Evolutionary conservation across 352 stramenopile genomes (phyloP).

Genomic region (Phytopythium boreale): DNA sequence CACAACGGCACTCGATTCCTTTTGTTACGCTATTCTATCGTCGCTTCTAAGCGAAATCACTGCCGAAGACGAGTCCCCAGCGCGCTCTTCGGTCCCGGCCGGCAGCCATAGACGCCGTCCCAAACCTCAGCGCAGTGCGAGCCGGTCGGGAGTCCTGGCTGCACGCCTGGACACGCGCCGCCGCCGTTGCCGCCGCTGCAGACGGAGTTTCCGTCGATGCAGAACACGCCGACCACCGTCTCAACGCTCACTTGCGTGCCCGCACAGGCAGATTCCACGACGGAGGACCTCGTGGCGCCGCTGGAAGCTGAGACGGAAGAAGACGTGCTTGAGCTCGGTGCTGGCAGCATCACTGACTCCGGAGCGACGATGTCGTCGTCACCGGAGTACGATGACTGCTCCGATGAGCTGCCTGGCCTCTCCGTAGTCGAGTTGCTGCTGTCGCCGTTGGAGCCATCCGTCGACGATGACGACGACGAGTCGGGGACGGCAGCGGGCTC

Average conservation of each 20-base stretch:
- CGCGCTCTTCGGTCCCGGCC: slow-evolving; percentile 3
- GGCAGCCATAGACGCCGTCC: slow-evolving; percentile 25
- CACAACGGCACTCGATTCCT: background rate
- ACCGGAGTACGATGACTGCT: background rate
- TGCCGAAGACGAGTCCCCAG: background rate
- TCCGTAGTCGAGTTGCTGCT: background rate
- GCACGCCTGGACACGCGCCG: slow-evolving; percentile 30
- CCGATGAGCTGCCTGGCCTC: background rate
- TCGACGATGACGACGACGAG: slow-evolving; percentile 1
- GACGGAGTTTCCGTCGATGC: slow-evolving; percentile 21
- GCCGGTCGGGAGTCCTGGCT: slow-evolving; percentile 26
- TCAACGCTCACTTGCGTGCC: slow-evolving; percentile 33
- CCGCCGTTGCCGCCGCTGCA: slow-evolving; percentile 9
- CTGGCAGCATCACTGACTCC: background rate
- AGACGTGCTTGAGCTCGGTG: background rate
- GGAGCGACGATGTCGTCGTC: background rate
- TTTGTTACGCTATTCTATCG: background rate
- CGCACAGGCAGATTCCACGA: background rate
- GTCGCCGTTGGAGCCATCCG: slow-evolving; percentile 5
- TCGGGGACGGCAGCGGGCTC: background rate
- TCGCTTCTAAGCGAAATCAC: background rate
- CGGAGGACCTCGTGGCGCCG: background rate
- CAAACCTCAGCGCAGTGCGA: slow-evolving; percentile 30
- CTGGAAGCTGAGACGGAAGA: background rate
- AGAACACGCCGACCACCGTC: slow-evolving; percentile 29